Percentiles rank a stretch among this genome's conserved stretches.
Evolutionary conservation across 148 eudicot genomes (phyloP).

Genomic region (Rhododendron griersonianum): DNA sequence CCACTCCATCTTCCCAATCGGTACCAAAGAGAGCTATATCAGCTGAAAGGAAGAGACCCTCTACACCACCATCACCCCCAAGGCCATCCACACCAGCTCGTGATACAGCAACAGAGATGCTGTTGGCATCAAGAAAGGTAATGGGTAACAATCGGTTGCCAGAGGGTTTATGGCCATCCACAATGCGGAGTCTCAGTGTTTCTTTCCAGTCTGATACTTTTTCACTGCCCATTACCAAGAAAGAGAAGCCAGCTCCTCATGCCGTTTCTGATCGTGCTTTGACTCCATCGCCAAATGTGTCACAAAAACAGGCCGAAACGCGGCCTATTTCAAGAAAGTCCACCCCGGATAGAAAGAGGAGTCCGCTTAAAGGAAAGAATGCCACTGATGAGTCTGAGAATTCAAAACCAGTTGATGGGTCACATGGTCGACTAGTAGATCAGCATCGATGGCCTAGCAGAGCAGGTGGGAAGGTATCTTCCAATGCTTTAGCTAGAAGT

Average conservation of each 20-base stretch:
- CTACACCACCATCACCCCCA: constrained; percentile 66
- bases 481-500: constrained; percentile 36
- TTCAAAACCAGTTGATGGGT: constrained; percentile 61
- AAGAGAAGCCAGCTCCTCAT: constrained; percentile 63
- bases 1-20: constrained; percentile 34
- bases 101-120: constrained; percentile 48
- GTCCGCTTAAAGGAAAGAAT: constrained; percentile 72
- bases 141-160: constrained; percentile 40
- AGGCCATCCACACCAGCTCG: constrained; percentile 67
- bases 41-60: constrained; percentile 71
- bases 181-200: constrained; percentile 81
- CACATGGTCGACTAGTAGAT: constrained; percentile 54
- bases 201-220: constrained; percentile 76
- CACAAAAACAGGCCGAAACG: constrained; percentile 43
- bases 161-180: constrained; percentile 90
- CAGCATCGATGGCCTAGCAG: constrained; percentile 88
- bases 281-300: constrained; percentile 66
- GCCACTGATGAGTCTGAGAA: constrained; percentile 70
- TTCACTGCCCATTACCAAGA: constrained; percentile 64
- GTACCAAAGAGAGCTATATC: constrained; percentile 74
- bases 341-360: constrained; percentile 85
- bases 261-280: constrained; percentile 67
- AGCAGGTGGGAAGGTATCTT: constrained; percentile 45
- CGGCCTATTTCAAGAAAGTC: constrained; percentile 43
- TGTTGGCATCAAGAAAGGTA: constrained; percentile 48